phyloP scores from a whole-genome alignment of 1,284 basidiomycete species.

The Cutaneotrichosporon arboriforme region DNA sequence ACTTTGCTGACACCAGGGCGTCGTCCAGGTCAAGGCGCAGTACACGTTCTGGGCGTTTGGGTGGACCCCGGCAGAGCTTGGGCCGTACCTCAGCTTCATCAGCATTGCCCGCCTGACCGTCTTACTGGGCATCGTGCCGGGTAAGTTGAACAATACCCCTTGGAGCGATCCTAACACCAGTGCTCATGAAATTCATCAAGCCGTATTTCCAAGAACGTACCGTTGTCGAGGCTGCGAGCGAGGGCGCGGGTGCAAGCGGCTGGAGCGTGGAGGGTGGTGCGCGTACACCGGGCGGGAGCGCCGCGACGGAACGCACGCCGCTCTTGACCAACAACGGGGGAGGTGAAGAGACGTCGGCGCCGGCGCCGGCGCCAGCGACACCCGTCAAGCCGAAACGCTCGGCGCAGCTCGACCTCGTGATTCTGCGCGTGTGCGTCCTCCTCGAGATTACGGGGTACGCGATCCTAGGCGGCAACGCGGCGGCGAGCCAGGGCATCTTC shows the following conservation, averaged over 20 bases:
- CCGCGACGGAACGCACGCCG: too few relatives aligned
- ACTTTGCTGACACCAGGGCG: conserved; percentile 59
- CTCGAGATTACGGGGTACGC: conserved; percentile 58
- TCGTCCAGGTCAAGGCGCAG: conserved; percentile 61
- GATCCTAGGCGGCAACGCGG: conserved; percentile 47
- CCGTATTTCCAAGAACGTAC: conserved; percentile 25
- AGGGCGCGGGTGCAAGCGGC: conserved; percentile 1
- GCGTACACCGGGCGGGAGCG: too few relatives aligned
- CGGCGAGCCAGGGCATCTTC: conserved; percentile 22
- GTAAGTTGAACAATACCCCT: conserved; percentile 26
- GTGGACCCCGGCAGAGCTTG: conserved; percentile 72
- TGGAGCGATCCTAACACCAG: conserved; percentile 19
- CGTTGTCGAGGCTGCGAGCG: conserved; percentile 10
- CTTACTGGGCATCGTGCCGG: conserved; percentile 61
- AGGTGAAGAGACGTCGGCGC: too few relatives aligned
- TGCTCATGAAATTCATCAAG: conserved; percentile 40
- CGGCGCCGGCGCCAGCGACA: neutral
- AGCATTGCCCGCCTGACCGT: conserved; percentile 59
- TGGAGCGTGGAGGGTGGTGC: neutral
- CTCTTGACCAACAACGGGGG: too few relatives aligned
- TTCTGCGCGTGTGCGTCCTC: conserved; percentile 39
- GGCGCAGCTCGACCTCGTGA: conserved; percentile 38
- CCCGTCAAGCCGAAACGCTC: conserved; percentile 23
- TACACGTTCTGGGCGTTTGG: conserved; percentile 62
- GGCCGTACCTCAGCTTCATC: conserved; percentile 65